A percentile compares a stretch with the other conserved stretches of the same genome.
Conservation (phyloP, 225 moss, liverwort and hornwort species). For the Lunularia cruciata region DNA sequence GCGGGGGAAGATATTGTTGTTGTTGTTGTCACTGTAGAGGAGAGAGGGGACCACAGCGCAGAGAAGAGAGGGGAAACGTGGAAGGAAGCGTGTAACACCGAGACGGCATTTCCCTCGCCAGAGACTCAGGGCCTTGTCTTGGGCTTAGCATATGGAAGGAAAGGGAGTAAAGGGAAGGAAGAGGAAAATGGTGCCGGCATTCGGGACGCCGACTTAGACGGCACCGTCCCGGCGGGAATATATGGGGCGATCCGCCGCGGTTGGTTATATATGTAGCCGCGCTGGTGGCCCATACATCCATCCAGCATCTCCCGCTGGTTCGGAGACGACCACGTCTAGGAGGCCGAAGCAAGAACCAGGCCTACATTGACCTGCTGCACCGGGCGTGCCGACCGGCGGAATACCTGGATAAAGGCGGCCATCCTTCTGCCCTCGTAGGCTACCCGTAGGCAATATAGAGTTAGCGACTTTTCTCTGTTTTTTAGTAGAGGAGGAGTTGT, state of each 20-base stretch:
- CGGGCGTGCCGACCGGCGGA: constrained; percentile 9
- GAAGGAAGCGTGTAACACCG: too few species aligned
- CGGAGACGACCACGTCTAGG: background rate
- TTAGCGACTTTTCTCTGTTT: background rate
- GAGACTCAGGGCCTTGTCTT: too few species aligned
- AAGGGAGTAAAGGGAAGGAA: too few species aligned
- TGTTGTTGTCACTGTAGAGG: too few species aligned
- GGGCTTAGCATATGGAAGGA: too few species aligned
- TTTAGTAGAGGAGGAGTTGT: background rate
- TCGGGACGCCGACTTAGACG: background rate
- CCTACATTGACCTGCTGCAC: background rate
- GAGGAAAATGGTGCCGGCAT: too few species aligned
- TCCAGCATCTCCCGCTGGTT: background rate
- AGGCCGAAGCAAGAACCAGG: background rate
- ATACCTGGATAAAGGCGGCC: constrained; percentile 3
- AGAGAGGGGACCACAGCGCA: too few species aligned
- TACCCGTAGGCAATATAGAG: background rate
- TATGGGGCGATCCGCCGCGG: constrained; percentile 12
- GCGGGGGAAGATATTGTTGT: too few species aligned
- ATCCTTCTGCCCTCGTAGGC: background rate
- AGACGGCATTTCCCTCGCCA: too few species aligned
- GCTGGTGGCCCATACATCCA: background rate
- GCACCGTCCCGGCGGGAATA: constrained; percentile 12
- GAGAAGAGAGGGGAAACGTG: too few species aligned
- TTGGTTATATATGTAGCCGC: background rate